phyloP scores from a whole-genome alignment of 1,284 basidiomycete genomes.

The Tilletia setariae region DNA sequence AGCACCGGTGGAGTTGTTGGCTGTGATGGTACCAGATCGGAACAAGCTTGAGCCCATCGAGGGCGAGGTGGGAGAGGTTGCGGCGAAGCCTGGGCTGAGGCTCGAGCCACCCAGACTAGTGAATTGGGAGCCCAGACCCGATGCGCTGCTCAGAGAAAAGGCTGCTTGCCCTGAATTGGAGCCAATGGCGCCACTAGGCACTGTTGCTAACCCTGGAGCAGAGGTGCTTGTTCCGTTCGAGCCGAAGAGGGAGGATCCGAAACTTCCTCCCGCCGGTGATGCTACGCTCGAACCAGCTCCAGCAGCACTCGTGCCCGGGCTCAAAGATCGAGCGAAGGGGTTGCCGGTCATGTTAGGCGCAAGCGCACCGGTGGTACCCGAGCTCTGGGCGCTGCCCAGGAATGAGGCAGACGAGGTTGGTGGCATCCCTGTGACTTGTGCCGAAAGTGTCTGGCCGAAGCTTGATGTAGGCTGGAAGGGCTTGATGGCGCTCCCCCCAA shows the following conservation, averaged over 20 bases:
- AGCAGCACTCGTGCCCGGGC: not conserved
- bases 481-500: slow-evolving; percentile 30
- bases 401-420: slow-evolving; percentile 17
- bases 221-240: not conserved
- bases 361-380: not conserved
- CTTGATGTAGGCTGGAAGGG: slow-evolving; percentile 40
- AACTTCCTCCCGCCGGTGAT: not conserved
- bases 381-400: not conserved
- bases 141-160: no score
- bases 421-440: slow-evolving; percentile 16
- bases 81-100: not conserved
- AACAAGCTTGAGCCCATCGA: not conserved
- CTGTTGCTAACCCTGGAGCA: not conserved
- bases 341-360: slow-evolving; percentile 35
- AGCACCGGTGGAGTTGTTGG: slow-evolving; percentile 1
- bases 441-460: slow-evolving; percentile 36
- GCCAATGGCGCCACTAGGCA: slow-evolving; percentile 12
- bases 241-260: slow-evolving; percentile 18
- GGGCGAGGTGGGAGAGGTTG: not conserved
- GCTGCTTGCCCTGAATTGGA: slow-evolving; percentile 12
- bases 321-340: slow-evolving; percentile 29
- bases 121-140: no score
- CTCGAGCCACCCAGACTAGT: not conserved
- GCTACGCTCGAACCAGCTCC: not conserved
- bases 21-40: slow-evolving; percentile 6